Conservation (phyloP, 805 yeast species). For the Ogataea nakhonphanomensis region DNA sequence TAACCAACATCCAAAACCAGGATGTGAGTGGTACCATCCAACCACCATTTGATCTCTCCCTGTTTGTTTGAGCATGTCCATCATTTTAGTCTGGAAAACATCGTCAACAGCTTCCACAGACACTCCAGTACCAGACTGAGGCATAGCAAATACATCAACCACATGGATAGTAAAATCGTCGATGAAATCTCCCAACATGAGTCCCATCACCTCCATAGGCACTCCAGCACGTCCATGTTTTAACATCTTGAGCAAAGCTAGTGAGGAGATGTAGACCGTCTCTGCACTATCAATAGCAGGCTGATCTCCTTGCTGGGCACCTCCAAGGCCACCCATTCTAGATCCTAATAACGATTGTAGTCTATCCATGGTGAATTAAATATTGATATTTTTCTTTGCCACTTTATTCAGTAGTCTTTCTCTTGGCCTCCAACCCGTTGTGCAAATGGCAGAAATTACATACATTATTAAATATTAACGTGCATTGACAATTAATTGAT, state of each 20-base stretch:
- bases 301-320: constrained; percentile 47
- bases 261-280: constrained; percentile 92
- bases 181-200: constrained; percentile 97
- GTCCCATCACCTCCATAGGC: constrained; percentile 86
- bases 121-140: constrained; percentile 95
- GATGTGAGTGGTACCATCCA: constrained; percentile 99
- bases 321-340: constrained; percentile 33
- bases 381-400: constrained; percentile 9
- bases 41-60: constrained; percentile 99
- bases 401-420: neutral
- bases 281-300: constrained; percentile 93
- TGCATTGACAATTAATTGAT: neutral
- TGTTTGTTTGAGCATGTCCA: constrained; percentile 98
- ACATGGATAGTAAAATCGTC: constrained; percentile 97
- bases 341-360: constrained; percentile 33
- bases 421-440: neutral
- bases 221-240: constrained; percentile 94
- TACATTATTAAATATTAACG: neutral
- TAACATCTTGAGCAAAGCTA: constrained; percentile 93
- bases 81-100: constrained; percentile 97
- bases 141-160: constrained; percentile 99
- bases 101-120: constrained; percentile 99
- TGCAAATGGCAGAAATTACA: constrained; percentile 2
- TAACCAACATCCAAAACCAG: constrained; percentile 99
- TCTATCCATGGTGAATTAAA: constrained; percentile 27